phyloP scores from a whole-genome alignment of 176 grass and related monocot species.

The Hordeum marinum region DNA sequence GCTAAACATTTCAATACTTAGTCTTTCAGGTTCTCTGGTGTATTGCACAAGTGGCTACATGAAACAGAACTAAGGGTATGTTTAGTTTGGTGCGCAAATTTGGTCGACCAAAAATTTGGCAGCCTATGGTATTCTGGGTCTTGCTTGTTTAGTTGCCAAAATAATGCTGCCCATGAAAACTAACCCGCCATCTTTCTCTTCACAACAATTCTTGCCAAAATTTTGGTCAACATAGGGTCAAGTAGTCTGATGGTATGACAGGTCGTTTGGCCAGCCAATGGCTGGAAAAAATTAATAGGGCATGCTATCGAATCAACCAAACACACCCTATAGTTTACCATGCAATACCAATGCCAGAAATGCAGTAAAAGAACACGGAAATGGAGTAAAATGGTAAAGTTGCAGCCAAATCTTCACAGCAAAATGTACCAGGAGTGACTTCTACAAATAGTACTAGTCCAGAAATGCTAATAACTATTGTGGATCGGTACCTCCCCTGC shows the following conservation, averaged over 20 bases:
- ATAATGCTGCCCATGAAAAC: not conserved
- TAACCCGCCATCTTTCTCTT: not conserved
- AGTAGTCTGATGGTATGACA: not conserved
- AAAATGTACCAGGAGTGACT: constrained; percentile 14
- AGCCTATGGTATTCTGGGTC: not conserved
- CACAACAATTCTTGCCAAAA: not conserved
- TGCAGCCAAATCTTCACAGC: not conserved
- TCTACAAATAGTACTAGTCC: not conserved
- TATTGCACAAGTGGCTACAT: not conserved
- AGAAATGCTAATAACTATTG: not conserved
- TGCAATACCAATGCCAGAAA: constrained; percentile 11
- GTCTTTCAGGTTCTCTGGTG: not conserved
- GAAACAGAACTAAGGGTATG: not conserved
- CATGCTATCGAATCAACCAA: not conserved
- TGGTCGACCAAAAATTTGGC: not conserved
- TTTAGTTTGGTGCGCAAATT: not conserved
- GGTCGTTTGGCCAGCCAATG: not conserved
- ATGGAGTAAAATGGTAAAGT: not conserved
- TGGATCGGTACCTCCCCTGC: constrained; percentile 34
- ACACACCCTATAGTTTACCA: not conserved
- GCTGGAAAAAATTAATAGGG: not conserved
- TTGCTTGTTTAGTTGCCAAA: not conserved
- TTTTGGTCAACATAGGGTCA: not conserved
- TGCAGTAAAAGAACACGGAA: not conserved
- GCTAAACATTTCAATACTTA: not conserved